phyloP scores from a whole-genome alignment of 2,329 filamentous ascomycete species.

The Exophiala lecanii-corni region DNA sequence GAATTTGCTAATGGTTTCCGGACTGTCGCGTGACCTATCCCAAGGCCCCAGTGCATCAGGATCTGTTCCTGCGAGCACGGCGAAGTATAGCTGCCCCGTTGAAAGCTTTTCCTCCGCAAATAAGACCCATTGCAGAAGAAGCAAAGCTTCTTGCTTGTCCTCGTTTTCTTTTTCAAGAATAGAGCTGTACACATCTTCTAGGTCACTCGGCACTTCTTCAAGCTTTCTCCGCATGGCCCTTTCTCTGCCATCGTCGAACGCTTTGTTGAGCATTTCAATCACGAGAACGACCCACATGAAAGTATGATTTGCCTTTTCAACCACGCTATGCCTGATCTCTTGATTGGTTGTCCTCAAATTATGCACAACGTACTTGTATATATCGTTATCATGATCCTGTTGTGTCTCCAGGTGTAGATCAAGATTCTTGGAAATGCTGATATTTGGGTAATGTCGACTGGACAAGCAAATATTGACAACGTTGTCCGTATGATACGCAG shows the following conservation, averaged over 20 bases:
- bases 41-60: background rate
- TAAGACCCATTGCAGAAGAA: slow-evolving; percentile 8
- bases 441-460: slow-evolving; percentile 46
- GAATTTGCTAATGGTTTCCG: background rate
- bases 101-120: background rate
- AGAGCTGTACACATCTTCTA: slow-evolving; percentile 10
- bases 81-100: slow-evolving; percentile 2
- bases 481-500: slow-evolving; percentile 13
- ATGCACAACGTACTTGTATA: slow-evolving; percentile 31
- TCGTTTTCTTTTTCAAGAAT: slow-evolving; percentile 3
- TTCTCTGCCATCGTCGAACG: slow-evolving; percentile 28
- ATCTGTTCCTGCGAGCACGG: slow-evolving; percentile 1
- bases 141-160: slow-evolving; percentile 2
- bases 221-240: slow-evolving; percentile 29
- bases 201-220: slow-evolving; percentile 29
- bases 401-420: slow-evolving; percentile 27
- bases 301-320: slow-evolving; percentile 33
- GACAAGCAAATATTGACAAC: slow-evolving; percentile 41
- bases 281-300: slow-evolving; percentile 45
- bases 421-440: slow-evolving; percentile 30
- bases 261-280: slow-evolving; percentile 36
- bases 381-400: slow-evolving; percentile 36
- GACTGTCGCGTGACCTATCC: background rate
- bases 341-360: slow-evolving; percentile 26
- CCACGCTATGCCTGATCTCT: slow-evolving; percentile 1